These are phyloP conservation scores for Lipomyces orientalis DNA, from an alignment of 805 yeast species.

Conservation along the genomic window DNA sequence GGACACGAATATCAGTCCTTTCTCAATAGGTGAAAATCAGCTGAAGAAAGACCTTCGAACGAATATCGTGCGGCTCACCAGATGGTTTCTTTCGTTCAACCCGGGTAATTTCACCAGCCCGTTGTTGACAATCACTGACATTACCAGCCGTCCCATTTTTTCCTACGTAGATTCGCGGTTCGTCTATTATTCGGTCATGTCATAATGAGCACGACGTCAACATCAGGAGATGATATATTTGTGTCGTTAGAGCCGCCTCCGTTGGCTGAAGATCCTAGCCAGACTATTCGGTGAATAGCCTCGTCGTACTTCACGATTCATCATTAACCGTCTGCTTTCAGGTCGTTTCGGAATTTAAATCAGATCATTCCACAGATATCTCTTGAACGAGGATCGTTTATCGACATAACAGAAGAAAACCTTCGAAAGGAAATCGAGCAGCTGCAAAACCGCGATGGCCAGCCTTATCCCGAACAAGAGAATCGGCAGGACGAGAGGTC, in stretches of 20 bases:
- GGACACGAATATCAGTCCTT: background rate
- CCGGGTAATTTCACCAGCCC: background rate
- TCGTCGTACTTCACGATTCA: background rate
- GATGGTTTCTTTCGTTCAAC: background rate
- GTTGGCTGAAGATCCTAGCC: constrained; percentile 12
- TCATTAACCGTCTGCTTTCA: background rate
- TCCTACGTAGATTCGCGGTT: background rate
- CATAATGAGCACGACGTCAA: background rate
- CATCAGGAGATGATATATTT: constrained; percentile 4
- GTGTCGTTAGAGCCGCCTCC: constrained; percentile 22
- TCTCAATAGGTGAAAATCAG: background rate
- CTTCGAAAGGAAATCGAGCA: constrained; percentile 54
- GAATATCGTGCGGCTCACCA: background rate
- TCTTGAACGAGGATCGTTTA: constrained; percentile 63
- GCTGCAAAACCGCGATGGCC: constrained; percentile 18
- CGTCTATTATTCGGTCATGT: background rate
- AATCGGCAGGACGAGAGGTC: constrained; percentile 25
- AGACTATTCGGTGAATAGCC: background rate
- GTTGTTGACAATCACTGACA: no score
- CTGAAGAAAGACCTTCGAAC: background rate
- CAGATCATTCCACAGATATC: constrained; percentile 63
- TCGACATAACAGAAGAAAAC: constrained; percentile 61
- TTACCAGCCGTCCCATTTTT: no score
- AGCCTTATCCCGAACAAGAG: background rate
- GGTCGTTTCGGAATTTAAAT: constrained; percentile 36